A percentile compares a stretch with the other conserved stretches of the same genome.
These are phyloP conservation scores for Ganoderma leucocontextum DNA, from an alignment of 1,284 basidiomycete genomes.

Conservation along the genomic window DNA sequence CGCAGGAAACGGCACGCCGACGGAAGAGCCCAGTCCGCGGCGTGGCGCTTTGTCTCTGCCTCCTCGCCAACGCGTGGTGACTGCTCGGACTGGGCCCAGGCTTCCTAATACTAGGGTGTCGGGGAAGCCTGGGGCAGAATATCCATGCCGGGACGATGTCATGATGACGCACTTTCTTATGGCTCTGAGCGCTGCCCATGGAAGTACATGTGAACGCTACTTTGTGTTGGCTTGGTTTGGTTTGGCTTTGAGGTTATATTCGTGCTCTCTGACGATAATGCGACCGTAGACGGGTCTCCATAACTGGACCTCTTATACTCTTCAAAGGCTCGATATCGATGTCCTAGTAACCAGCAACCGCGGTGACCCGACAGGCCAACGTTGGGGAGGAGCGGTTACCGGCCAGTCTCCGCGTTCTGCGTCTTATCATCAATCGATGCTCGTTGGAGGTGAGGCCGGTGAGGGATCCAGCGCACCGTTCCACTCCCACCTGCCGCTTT, in stretches of 20 bases:
- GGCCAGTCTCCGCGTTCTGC: too few relatives aligned
- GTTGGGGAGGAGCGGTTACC: conserved; percentile 59
- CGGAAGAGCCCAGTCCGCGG: conserved; percentile 43
- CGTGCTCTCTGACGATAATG: conserved; percentile 63
- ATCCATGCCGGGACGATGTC: conserved; percentile 4
- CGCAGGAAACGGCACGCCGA: conserved; percentile 11
- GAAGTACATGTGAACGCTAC: neutral
- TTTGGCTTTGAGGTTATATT: conserved; percentile 53
- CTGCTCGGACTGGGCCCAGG: conserved; percentile 64
- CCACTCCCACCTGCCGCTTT: too few relatives aligned
- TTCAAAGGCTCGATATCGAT: too few relatives aligned
- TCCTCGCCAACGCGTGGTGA: conserved; percentile 64
- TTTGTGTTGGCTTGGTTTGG: conserved; percentile 41
- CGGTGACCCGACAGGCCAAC: conserved; percentile 57
- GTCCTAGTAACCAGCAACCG: too few relatives aligned
- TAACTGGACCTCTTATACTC: neutral
- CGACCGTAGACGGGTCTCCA: conserved; percentile 47
- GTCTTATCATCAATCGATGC: conserved; percentile 41
- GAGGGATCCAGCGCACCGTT: too few relatives aligned
- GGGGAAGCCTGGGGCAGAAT: neutral
- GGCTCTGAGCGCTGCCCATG: neutral
- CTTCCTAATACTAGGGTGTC: conserved; percentile 44
- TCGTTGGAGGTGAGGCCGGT: too few relatives aligned
- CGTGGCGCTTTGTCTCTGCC: conserved; percentile 46
- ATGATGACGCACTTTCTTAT: neutral